Evolutionary conservation across 495 filamentous ascomycete species (phyloP).

Genomic region (Neurospora sp.): DNA sequence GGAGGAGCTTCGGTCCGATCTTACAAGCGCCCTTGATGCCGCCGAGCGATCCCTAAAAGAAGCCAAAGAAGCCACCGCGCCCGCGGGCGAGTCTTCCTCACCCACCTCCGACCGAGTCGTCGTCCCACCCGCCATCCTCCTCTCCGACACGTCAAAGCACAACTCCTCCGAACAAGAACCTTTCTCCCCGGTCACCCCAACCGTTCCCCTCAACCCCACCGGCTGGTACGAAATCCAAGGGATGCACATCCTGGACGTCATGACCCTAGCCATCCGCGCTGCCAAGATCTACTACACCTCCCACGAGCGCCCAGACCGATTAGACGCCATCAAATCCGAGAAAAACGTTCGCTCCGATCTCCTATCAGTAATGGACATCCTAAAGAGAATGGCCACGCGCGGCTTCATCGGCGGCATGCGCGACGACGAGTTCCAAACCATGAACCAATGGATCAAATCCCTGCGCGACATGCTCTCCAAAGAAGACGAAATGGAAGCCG

Average conservation of each 20-base stretch:
- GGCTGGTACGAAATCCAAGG: conserved; percentile 84
- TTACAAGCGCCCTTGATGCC: conserved; percentile 54
- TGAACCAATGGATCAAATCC: conserved; percentile 64
- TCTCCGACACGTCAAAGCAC: background rate
- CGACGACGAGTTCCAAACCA: conserved; percentile 57
- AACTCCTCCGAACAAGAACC: background rate
- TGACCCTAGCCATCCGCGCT: conserved; percentile 86
- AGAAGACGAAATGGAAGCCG: conserved; percentile 65
- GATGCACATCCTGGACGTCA: conserved; percentile 79
- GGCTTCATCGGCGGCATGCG: conserved; percentile 79
- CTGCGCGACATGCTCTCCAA: conserved; percentile 63
- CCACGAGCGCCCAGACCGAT: conserved; percentile 67
- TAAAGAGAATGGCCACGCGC: conserved; percentile 81
- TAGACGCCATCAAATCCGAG: conserved; percentile 79
- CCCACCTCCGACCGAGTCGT: conserved; percentile 16
- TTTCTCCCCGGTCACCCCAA: background rate
- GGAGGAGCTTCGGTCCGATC: conserved; percentile 61
- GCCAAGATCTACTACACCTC: conserved; percentile 92
- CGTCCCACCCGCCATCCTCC: conserved; percentile 10
- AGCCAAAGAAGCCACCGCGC: conserved; percentile 18
- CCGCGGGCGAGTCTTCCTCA: conserved; percentile 5
- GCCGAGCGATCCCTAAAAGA: conserved; percentile 55
- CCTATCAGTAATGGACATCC: conserved; percentile 72
- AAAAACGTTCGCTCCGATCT: conserved; percentile 70
- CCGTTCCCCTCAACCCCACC: background rate